Conservation (phyloP, 768 basidiomycete genomes). For the Pisolithus marmoratus region DNA sequence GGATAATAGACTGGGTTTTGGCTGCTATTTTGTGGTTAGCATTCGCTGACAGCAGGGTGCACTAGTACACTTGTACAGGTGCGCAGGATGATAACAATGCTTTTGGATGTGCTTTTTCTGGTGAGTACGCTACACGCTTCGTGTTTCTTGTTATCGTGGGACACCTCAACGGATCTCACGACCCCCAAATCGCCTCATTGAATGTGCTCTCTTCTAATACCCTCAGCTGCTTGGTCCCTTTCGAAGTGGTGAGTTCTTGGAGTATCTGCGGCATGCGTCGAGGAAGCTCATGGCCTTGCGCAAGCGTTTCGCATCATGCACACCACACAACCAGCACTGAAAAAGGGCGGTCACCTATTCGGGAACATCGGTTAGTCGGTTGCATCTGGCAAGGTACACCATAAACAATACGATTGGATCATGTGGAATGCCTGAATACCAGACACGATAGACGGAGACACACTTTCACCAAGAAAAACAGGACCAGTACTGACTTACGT, state of each 20-base stretch:
- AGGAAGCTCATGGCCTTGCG: not conserved
- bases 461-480: too few species aligned
- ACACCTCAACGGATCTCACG: too few species aligned
- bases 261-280: not conserved
- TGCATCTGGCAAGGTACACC: too few species aligned
- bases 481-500: too few species aligned
- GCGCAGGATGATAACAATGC: slow-evolving; percentile 36
- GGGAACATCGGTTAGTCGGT: slow-evolving; percentile 41
- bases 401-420: too few species aligned
- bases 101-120: slow-evolving; percentile 45
- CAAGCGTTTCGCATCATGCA: slow-evolving; percentile 65
- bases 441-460: too few species aligned
- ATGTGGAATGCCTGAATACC: too few species aligned
- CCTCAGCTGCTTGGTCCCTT: slow-evolving; percentile 60
- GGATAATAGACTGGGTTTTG: slow-evolving; percentile 26
- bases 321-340: slow-evolving; percentile 33
- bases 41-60: not conserved
- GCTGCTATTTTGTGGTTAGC: not conserved
- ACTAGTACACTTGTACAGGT: slow-evolving; percentile 40
- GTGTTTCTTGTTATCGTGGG: not conserved
- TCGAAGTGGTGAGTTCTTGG: slow-evolving; percentile 46
- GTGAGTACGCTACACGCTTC: slow-evolving; percentile 26
- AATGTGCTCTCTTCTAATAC: too few species aligned
- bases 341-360: slow-evolving; percentile 44
- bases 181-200: too few species aligned